Evolutionary conservation across 1,139 yeast species (phyloP).

Genomic region (Torulaspora globosa): DNA sequence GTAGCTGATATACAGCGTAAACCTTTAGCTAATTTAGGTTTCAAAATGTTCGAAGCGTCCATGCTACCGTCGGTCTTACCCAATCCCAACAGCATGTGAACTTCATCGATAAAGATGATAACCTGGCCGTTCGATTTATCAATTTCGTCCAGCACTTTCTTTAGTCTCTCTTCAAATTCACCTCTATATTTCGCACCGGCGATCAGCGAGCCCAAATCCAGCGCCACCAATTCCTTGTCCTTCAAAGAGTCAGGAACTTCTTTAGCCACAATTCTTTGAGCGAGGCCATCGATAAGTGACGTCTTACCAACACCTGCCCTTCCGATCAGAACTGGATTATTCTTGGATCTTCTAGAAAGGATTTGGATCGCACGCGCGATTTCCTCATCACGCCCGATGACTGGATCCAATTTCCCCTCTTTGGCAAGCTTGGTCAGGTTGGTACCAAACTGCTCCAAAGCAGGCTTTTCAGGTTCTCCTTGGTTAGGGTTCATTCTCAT

Average conservation of each 20-base stretch:
- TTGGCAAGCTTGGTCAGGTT: constrained; percentile 82
- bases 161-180: constrained; percentile 95
- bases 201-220: constrained; percentile 73
- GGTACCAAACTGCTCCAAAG: constrained; percentile 81
- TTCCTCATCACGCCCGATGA: constrained; percentile 94
- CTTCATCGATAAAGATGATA: constrained; percentile 86
- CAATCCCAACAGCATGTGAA: constrained; percentile 83
- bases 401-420: constrained; percentile 92
- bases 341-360: constrained; percentile 84
- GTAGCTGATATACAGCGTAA: constrained; percentile 97
- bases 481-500: constrained; percentile 41
- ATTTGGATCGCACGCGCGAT: constrained; percentile 90
- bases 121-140: constrained; percentile 76
- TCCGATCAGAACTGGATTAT: constrained; percentile 90
- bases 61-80: constrained; percentile 96
- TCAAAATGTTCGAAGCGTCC: constrained; percentile 88
- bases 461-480: constrained; percentile 59
- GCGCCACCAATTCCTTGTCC: constrained; percentile 72
- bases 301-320: constrained; percentile 98
- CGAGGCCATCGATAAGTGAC: constrained; percentile 92
- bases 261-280: constrained; percentile 83
- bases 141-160: constrained; percentile 77
- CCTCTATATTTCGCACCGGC: constrained; percentile 99
- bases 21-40: constrained; percentile 94
- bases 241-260: constrained; percentile 95